phyloP scores from a whole-genome alignment of 179 eudicot genomes.

The Dionaea muscipula region DNA sequence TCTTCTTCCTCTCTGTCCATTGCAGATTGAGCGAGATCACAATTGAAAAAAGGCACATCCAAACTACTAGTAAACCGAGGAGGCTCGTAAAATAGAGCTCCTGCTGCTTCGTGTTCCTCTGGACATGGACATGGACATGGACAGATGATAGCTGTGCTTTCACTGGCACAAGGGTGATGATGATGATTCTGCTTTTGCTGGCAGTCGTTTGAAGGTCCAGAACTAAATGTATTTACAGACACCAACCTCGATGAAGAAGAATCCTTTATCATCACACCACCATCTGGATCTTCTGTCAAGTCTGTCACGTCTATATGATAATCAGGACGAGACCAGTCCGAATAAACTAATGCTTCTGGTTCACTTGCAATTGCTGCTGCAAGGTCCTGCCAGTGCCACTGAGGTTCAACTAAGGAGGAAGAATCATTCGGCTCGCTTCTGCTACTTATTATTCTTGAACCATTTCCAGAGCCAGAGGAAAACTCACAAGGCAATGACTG shows the following conservation, averaged over 20 bases:
- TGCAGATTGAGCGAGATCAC: constrained; percentile 75
- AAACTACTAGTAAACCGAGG: constrained; percentile 88
- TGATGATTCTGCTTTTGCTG: no score
- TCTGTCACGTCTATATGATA: constrained; percentile 15
- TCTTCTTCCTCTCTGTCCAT: constrained; percentile 61
- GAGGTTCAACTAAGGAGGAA: constrained; percentile 22
- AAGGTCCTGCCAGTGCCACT: constrained; percentile 27
- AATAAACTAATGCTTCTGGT: constrained; percentile 23
- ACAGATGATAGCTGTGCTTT: constrained; percentile 13
- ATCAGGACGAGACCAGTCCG: constrained; percentile 20
- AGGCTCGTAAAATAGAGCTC: constrained; percentile 74
- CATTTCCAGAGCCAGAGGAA: constrained; percentile 18
- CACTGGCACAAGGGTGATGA: constrained; percentile 22
- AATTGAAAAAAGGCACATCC: constrained; percentile 82
- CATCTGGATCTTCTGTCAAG: constrained; percentile 21
- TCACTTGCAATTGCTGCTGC: constrained; percentile 16
- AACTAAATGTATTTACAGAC: constrained; percentile 38
- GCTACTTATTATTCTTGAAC: constrained; percentile 13
- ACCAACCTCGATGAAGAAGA: constrained; percentile 27
- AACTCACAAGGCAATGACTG: constrained; percentile 23
- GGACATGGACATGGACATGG: no score
- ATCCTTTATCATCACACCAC: constrained; percentile 19
- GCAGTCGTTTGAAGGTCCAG: constrained; percentile 21
- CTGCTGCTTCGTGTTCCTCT: constrained; percentile 36
- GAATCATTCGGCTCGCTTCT: constrained; percentile 23